Evolutionary conservation across 2,329 filamentous ascomycete genomes (phyloP).

Genomic region (Calonectria pseudoreteaudii): DNA sequence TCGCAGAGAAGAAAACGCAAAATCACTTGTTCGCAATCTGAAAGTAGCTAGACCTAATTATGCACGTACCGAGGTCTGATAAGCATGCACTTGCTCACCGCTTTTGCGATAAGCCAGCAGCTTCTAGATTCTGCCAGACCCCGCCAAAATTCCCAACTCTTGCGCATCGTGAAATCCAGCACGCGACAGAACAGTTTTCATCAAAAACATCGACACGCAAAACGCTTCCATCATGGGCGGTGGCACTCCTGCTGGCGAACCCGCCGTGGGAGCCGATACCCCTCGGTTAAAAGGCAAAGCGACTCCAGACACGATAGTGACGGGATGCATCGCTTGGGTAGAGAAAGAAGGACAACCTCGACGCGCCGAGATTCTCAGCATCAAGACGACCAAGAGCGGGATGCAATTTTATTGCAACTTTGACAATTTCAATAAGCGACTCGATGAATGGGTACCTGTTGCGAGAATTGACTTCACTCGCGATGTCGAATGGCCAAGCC

Average conservation of each 20-base stretch:
- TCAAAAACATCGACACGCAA: slow-evolving; percentile 33
- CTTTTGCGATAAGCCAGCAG: slow-evolving; percentile 38
- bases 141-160: slow-evolving; percentile 36
- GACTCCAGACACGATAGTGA: slow-evolving; percentile 81
- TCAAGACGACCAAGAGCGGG: slow-evolving; percentile 88
- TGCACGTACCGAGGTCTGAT: slow-evolving; percentile 39
- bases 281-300: slow-evolving; percentile 81
- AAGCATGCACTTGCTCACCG: slow-evolving; percentile 39
- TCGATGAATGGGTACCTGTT: slow-evolving; percentile 87
- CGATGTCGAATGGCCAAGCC: slow-evolving; percentile 96
- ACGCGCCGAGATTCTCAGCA: slow-evolving; percentile 96
- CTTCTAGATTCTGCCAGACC: slow-evolving; percentile 43
- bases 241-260: slow-evolving; percentile 61
- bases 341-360: slow-evolving; percentile 83
- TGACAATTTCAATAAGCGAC: slow-evolving; percentile 94
- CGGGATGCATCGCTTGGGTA: slow-evolving; percentile 72
- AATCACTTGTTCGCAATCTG: slow-evolving; percentile 7
- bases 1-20: slow-evolving; percentile 3
- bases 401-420: slow-evolving; percentile 97
- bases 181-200: slow-evolving; percentile 36
- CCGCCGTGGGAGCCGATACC: slow-evolving; percentile 67
- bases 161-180: slow-evolving; percentile 18
- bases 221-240: slow-evolving; percentile 64
- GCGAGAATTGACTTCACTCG: slow-evolving; percentile 86
- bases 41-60: slow-evolving; percentile 33